Base-by-base conservation (phyloP, 2,329 filamentous ascomycete species). In the Stagonosporopsis cucurbitacearum region DNA sequence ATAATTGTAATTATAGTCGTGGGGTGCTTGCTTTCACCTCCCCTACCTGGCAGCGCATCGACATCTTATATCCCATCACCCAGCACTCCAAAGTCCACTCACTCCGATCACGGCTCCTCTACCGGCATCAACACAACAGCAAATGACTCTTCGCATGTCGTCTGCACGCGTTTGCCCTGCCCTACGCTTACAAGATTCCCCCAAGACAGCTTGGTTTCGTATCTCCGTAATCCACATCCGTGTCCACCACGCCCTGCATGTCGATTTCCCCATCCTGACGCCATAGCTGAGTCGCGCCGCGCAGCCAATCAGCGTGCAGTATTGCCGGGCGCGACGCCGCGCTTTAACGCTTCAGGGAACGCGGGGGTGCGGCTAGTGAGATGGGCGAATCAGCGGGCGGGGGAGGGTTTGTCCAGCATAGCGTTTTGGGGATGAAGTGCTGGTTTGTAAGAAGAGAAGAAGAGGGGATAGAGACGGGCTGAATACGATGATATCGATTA, bases 241-340 rank as follows among this genome's bases (percentile, higher is more conserved):
- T 13, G 30, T 15, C 8, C 5, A 8, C 35, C 43, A 19, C 50
- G 50, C 50, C 50, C 22, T 53, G 30, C 43, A 22, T 53, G 50
- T 41, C 26, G 25, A 30, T 19, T 37, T 4, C n/a, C 5, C 23
- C 43, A 32, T 37, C 23, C 17, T 44, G 22, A 28, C 35, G 41
- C 42, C 33, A 46, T 52, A 25, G 25, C 41, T 40, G 17, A 51
- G 20, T 23, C 26, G 11, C 13, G 4, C 2, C 7, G 7, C 6
- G 2, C 13, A 52, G 26, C 49, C 35, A 52, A 46, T 33, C 3
- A 26, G 41, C 6, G 20, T 9, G 8, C 11, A 11, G 0, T 11
- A n/a, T 12, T 25, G 22, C 49, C 33, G 35, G 30, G 17, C 22
- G 19, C 17, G 26, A 12, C 25, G 36, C 19, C 36, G 36, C 30